Evolutionary conservation across 805 yeast species (phyloP), one percentile per base, ranked within the genome.

Genomic region (Lipomyces starkeyi): DNA sequence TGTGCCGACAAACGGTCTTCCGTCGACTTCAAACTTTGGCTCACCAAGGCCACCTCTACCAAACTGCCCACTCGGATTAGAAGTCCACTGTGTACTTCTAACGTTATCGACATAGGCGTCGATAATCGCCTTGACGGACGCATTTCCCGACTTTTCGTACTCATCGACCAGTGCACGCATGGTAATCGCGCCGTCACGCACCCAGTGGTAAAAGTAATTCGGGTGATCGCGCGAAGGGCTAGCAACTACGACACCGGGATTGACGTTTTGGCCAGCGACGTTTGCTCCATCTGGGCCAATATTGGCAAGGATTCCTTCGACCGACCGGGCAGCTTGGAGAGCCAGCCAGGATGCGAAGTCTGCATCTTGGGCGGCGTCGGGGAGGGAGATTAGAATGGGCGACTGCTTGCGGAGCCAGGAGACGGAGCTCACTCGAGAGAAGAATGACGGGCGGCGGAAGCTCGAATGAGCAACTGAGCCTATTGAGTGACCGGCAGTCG

Each of bases 201-300:
- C 84, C 98, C 98, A 94, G 76, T 91, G 97, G 75, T 85, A 94
- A 74, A 86, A 93, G 78, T 94, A 94, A 78, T 94, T 84, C 0
- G 98, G 98, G 29, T 82, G 71, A 0, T 62, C 5, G 62, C 78
- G 85, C 0, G 97, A 91, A 7, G 97, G 97, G 7, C 95, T 87
- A 0, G 98, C 98, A 71, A 93, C 83, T 4, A 92, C 89, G 1
- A 86, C 91, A 37, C 98, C 98, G 0, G 85, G 80, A 1, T 88
- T 87, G 35, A 79, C 80, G 8, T 78, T 78, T 59, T 76, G 66
- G 52, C 73, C 74, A 29, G 64, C 71, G 35, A 74, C 75, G 49
- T 64, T 63, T 6, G 65, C 68, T 3, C 83, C 81, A 47, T 79
- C 66, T 0, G 89, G 88, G 25, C 90, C 90, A 49, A 88, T 85